A percentile compares a stretch with the other conserved stretches of the same genome.
phyloP scores from a whole-genome alignment of 176 grass and related monocot species.

The Musa itinerans region DNA sequence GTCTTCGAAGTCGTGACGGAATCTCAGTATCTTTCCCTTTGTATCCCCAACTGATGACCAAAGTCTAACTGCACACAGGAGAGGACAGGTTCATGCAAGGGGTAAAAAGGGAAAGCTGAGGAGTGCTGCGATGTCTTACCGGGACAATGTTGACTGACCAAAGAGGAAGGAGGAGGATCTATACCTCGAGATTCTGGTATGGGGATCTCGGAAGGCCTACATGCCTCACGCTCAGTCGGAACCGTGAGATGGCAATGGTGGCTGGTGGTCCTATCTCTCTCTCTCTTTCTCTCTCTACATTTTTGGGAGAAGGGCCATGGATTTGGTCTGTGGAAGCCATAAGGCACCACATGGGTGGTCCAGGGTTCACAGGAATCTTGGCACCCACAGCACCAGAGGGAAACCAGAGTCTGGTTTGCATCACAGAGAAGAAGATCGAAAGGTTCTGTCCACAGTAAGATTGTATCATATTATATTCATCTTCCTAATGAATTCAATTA shows the following conservation, averaged over 20 bases:
- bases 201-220: neutral
- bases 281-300: too few species aligned
- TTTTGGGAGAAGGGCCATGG: too few species aligned
- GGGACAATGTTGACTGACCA: neutral
- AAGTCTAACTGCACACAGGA: neutral
- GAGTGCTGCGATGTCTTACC: too few species aligned
- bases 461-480: neutral
- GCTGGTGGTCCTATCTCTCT: too few species aligned
- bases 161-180: neutral
- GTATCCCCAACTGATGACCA: neutral
- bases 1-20: neutral
- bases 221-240: neutral
- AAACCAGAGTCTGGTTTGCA: too few species aligned
- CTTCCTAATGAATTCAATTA: too few species aligned
- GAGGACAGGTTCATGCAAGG: neutral
- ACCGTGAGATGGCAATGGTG: too few species aligned
- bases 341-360: neutral
- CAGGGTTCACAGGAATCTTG: neutral
- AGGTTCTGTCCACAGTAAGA: too few species aligned
- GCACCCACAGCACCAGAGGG: neutral
- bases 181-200: slow-evolving; percentile 1
- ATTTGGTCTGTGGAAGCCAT: too few species aligned
- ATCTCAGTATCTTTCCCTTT: neutral
- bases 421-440: too few species aligned
- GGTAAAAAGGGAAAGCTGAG: too few species aligned